phyloP scores from a whole-genome alignment of 768 basidiomycete species.

The Lactarius akahatsu region DNA sequence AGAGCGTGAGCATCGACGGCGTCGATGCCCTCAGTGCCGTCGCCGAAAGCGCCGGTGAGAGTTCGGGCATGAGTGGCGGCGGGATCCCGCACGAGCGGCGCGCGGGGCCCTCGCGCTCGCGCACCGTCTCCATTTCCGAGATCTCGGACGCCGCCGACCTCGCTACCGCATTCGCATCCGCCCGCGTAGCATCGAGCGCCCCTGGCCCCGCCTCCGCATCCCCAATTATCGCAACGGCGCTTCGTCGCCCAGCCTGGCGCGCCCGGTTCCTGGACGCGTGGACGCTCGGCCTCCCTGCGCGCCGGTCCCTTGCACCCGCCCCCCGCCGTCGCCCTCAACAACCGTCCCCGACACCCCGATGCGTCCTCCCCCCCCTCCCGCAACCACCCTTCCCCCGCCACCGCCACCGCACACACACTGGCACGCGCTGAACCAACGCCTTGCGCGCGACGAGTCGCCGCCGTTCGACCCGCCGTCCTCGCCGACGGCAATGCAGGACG shows the following conservation, averaged over 20 bases:
- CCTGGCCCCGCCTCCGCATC: not conserved
- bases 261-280: conserved; percentile 12
- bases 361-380: conserved; percentile 19
- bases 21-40: not conserved
- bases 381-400: not conserved
- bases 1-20: conserved; percentile 22
- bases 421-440: not conserved
- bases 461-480: conserved; percentile 17
- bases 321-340: not conserved
- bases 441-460: conserved; percentile 8
- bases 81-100: not conserved
- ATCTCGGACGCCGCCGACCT: conserved; percentile 12
- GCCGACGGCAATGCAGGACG: conserved; percentile 16
- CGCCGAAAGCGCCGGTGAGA: not conserved
- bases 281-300: conserved; percentile 18
- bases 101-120: conserved; percentile 18
- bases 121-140: conserved; percentile 21
- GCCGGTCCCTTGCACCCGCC: not conserved
- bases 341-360: conserved; percentile 10
- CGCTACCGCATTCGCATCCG: not conserved
- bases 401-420: not conserved
- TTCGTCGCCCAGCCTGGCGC: conserved; percentile 8
- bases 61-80: not conserved
- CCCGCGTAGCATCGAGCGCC: conserved; percentile 15
- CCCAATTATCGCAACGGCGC: not conserved